Conservation (phyloP, 2,329 filamentous ascomycete species). For the Hymenoscyphus scutula region DNA sequence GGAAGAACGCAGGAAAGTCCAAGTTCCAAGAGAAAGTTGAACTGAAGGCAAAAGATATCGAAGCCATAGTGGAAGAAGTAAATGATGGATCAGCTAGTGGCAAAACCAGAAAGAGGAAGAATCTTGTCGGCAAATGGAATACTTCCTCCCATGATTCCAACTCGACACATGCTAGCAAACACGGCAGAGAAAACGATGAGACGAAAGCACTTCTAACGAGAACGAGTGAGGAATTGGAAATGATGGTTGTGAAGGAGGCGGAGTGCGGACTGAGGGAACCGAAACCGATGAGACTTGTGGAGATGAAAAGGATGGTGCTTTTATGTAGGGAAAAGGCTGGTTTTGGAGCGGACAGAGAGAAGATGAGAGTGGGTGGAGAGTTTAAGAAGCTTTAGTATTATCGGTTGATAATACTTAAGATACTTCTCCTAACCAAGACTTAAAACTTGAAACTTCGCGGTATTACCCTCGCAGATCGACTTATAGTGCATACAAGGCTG, state of each 20-base stretch:
- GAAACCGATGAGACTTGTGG: conserved; percentile 31
- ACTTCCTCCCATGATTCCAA: conserved; percentile 5
- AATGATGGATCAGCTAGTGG: conserved; percentile 6
- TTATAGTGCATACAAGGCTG: background rate
- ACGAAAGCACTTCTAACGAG: conserved; percentile 1
- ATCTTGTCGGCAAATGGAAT: conserved; percentile 19
- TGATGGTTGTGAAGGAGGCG: conserved; percentile 32
- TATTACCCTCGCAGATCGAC: background rate
- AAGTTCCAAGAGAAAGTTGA: background rate
- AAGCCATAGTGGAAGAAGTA: conserved; percentile 18
- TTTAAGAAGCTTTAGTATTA: conserved; percentile 3
- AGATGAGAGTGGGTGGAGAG: conserved; percentile 4
- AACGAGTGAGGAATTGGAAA: conserved; percentile 10
- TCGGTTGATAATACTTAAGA: background rate
- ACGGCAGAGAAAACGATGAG: background rate
- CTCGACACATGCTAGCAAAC: background rate
- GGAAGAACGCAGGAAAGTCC: conserved; percentile 8
- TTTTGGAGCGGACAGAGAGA: conserved; percentile 18
- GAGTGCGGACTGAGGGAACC: conserved; percentile 33
- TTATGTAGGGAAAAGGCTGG: conserved; percentile 31
- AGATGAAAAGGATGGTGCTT: conserved; percentile 33
- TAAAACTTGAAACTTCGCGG: background rate
- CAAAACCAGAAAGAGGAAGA: conserved; percentile 11
- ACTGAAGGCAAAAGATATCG: conserved; percentile 16
- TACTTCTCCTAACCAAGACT: background rate